Evolutionary conservation across 2,329 filamentous ascomycete species (phyloP).

Genomic region (Phoma herbarum): DNA sequence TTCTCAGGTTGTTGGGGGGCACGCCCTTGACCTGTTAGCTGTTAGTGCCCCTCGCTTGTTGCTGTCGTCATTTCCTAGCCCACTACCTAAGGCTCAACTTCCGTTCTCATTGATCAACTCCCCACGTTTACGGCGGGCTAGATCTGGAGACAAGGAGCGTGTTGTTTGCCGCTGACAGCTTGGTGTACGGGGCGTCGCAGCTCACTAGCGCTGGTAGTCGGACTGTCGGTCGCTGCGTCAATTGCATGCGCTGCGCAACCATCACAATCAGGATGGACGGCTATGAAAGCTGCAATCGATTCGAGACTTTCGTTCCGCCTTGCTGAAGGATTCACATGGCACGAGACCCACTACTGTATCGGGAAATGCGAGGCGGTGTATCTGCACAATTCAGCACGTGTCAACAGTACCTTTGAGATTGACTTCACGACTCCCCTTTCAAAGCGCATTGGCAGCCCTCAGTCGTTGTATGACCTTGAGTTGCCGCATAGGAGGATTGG

Average conservation of each 20-base stretch:
- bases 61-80: constrained; percentile 23
- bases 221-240: constrained; percentile 25
- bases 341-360: constrained; percentile 21
- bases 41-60: constrained; percentile 23
- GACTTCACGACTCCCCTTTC: neutral
- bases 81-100: constrained; percentile 19
- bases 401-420: neutral
- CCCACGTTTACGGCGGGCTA: constrained; percentile 23
- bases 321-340: constrained; percentile 16
- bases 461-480: neutral
- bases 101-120: constrained; percentile 33
- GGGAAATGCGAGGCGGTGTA: constrained; percentile 13
- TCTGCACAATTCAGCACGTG: constrained; percentile 8
- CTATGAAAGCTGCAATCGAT: constrained; percentile 4
- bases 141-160: constrained; percentile 18
- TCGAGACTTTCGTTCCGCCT: constrained; percentile 12
- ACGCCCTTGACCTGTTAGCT: constrained; percentile 18
- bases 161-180: constrained; percentile 30
- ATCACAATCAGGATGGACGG: constrained; percentile 6
- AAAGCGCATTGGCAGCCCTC: neutral
- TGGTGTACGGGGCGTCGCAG: constrained; percentile 28
- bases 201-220: constrained; percentile 25
- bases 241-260: constrained; percentile 5
- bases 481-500: neutral
- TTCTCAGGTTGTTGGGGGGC: constrained; percentile 20